Evolutionary conservation across 495 filamentous ascomycete species (phyloP).

Genomic region (Talaromyces nanjingensis): DNA sequence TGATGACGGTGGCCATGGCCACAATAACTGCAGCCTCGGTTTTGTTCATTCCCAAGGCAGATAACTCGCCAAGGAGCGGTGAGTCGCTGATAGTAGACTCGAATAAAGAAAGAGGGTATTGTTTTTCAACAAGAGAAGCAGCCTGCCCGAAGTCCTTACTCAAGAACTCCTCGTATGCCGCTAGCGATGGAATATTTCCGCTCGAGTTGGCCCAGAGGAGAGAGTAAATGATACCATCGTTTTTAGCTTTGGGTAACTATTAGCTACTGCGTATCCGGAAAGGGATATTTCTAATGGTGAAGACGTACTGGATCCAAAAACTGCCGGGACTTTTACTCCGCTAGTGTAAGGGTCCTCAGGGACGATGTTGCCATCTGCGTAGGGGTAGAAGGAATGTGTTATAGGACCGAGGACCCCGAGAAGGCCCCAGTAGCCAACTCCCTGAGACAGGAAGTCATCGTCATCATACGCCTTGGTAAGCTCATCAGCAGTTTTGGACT

Average conservation of each 20-base stretch:
- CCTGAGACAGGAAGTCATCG: conserved; percentile 10
- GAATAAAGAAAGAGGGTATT: conserved; percentile 22
- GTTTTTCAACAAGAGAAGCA: conserved; percentile 21
- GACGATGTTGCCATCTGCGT: conserved; percentile 28
- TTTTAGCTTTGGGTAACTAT: conserved; percentile 7
- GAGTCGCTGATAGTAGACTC: conserved; percentile 8
- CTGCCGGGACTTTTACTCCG: conserved; percentile 28
- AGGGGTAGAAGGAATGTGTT: conserved; percentile 18
- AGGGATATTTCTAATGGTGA: not conserved
- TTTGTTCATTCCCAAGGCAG: not conserved
- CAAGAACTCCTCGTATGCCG: conserved; percentile 19
- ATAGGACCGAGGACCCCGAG: conserved; percentile 9
- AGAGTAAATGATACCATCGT: conserved; percentile 20
- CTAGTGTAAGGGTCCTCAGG: conserved; percentile 23
- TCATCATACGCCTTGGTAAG: conserved; percentile 11
- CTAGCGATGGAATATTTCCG: conserved; percentile 10
- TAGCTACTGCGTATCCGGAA: conserved; percentile 7
- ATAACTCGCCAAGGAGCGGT: not conserved
- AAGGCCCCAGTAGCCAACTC: conserved; percentile 6
- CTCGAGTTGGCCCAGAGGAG: conserved; percentile 1
- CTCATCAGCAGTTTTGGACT: conserved; percentile 13
- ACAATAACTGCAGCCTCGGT: conserved; percentile 10
- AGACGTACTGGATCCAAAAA: conserved; percentile 24
- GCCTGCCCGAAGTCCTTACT: conserved; percentile 22
- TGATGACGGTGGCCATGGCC: conserved; percentile 21